Percentiles rank a stretch among this genome's conserved stretches.
phyloP scores from a whole-genome alignment of 495 filamentous ascomycete species.

The Rhypophila decipiens region DNA sequence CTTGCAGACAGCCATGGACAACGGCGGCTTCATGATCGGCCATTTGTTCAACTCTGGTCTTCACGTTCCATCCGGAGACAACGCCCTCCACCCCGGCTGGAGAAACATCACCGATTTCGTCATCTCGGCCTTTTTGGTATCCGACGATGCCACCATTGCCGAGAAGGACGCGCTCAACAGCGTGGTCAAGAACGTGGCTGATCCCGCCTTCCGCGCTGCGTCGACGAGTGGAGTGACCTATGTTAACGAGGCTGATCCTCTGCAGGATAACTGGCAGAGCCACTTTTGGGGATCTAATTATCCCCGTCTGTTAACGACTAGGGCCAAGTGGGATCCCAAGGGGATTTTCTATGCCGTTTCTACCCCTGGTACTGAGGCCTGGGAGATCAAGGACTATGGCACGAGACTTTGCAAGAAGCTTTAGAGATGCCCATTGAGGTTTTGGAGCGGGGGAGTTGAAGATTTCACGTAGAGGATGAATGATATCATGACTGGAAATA shows the following conservation, averaged over 20 bases:
- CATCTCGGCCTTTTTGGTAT: conserved; percentile 11
- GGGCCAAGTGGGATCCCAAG: conserved; percentile 50
- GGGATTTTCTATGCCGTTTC: conserved; percentile 41
- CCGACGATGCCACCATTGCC: conserved; percentile 6
- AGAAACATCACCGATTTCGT: conserved; percentile 22
- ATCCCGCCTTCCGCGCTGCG: conserved; percentile 21
- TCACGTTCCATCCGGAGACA: conserved; percentile 21
- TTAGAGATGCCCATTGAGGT: too few species aligned
- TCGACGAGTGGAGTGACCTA: conserved; percentile 31
- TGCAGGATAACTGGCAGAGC: conserved; percentile 31
- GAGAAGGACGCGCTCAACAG: conserved; percentile 18
- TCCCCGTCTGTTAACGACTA: conserved; percentile 25
- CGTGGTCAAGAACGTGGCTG: conserved; percentile 18
- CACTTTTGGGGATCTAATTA: conserved; percentile 35
- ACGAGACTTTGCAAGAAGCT: conserved; percentile 29
- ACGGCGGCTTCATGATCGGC: conserved; percentile 22
- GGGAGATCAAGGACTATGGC: conserved; percentile 31
- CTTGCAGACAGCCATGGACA: conserved; percentile 22
- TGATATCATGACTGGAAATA: too few species aligned
- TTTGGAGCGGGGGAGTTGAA: too few species aligned
- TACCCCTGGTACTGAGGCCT: conserved; percentile 34
- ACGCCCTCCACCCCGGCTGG: conserved; percentile 51
- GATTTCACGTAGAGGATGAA: too few species aligned
- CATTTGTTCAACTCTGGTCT: conserved; percentile 39
- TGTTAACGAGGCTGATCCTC: conserved; percentile 47